These are phyloP conservation scores for Micractinium conductrix DNA, from an alignment of 139 green algal genomes.

Conservation along the genomic window DNA sequence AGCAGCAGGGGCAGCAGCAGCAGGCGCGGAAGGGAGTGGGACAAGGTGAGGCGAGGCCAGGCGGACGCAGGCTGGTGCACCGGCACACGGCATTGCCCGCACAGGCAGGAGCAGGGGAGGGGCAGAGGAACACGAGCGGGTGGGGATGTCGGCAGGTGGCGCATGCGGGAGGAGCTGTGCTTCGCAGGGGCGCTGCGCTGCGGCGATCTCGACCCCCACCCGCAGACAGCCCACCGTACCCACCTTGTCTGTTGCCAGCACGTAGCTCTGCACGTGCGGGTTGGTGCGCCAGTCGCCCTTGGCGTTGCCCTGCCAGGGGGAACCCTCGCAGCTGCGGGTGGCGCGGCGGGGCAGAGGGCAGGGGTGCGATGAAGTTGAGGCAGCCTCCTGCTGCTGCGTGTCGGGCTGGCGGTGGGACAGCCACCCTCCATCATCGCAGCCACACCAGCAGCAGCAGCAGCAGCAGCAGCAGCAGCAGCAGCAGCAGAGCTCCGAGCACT, in stretches of 20 bases:
- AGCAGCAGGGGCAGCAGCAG: background rate
- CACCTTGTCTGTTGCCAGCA: constrained; percentile 72
- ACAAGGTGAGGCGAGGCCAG: background rate
- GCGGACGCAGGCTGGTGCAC: background rate
- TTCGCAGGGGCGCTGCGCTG: background rate
- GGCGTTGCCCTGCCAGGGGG: constrained; percentile 61
- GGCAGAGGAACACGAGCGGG: background rate
- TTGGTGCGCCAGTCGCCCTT: constrained; percentile 70
- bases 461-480: background rate
- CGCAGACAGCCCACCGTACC: background rate
- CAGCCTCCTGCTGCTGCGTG: too few species aligned
- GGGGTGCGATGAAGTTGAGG: too few species aligned
- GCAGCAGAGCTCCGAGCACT: background rate
- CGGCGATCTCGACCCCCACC: background rate
- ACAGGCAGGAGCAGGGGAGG: background rate
- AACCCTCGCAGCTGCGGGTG: constrained; percentile 70
- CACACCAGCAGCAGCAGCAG: background rate
- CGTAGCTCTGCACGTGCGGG: constrained; percentile 82
- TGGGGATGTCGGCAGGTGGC: background rate
- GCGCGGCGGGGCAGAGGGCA: too few species aligned
- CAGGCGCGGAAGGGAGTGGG: background rate
- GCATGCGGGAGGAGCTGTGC: too few species aligned
- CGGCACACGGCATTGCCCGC: background rate
- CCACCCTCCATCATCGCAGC: background rate
- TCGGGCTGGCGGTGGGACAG: background rate